Conservation (phyloP, 1,284 basidiomycete species). For the Apiotrichum gracile region DNA sequence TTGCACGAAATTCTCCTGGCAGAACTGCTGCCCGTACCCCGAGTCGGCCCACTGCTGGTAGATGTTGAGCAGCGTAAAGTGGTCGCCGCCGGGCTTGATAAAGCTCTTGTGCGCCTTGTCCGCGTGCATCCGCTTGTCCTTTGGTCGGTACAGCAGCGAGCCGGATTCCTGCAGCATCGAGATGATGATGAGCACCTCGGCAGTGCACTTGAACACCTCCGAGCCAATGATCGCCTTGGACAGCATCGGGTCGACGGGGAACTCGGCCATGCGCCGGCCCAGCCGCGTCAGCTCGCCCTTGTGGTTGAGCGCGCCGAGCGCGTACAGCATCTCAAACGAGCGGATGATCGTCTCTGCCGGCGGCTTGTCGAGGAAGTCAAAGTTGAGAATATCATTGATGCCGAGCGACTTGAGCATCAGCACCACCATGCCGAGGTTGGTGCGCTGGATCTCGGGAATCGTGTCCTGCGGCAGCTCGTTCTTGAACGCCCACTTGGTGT, state of each 20-base stretch:
- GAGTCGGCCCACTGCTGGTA: conserved; percentile 99
- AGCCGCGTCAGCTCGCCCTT: conserved; percentile 92
- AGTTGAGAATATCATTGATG: conserved; percentile 59
- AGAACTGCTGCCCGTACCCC: conserved; percentile 86
- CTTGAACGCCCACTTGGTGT: conserved; percentile 60
- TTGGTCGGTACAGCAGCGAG: conserved; percentile 92
- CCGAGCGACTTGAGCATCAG: conserved; percentile 59
- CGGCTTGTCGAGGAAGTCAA: conserved; percentile 60
- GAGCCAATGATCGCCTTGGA: conserved; percentile 94
- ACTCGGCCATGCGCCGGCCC: conserved; percentile 95
- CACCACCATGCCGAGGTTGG: conserved; percentile 51
- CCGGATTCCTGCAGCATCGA: conserved; percentile 95
- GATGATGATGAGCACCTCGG: conserved; percentile 96
- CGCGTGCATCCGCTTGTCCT: conserved; percentile 92
- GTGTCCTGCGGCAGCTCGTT: conserved; percentile 60
- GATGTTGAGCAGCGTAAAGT: conserved; percentile 93
- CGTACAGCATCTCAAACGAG: conserved; percentile 88
- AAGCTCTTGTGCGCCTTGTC: conserved; percentile 97
- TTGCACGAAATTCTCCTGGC: conserved; percentile 95
- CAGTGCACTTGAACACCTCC: conserved; percentile 90
- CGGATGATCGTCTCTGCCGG: conserved; percentile 98
- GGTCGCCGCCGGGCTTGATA: conserved; percentile 90
- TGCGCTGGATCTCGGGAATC: conserved; percentile 55
- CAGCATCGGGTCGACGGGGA: conserved; percentile 97
- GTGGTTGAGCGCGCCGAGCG: conserved; percentile 92